Evolutionary conservation across 305 asterid species (phyloP), one percentile per base, ranked within the genome.

Genomic region (Stenogyne calaminthoides): DNA sequence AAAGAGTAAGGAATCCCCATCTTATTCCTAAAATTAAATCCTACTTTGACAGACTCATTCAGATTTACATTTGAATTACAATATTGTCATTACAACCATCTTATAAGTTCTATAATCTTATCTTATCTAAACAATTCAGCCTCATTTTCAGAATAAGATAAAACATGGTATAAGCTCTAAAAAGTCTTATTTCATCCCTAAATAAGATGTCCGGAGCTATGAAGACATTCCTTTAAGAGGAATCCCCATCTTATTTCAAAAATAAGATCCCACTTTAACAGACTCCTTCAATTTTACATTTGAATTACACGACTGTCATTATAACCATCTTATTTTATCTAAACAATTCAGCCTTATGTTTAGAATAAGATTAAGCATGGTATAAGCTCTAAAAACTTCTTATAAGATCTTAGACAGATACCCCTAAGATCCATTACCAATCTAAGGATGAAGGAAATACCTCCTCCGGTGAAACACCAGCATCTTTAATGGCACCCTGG

Each of bases 401-500:
- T 25, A 49, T 6, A 49, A 49, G 20, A 49, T 49, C 20, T n/a
- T 46, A 46, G 52, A 46, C 52, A 46, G 14, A 46, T 6, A 14
- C 18, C 9, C 22, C 56, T n/a, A 49, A 49, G 56, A 49, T 49
- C 9, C 56, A 49, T 49, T 49, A 49, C 29, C 19, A 51, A 65
- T 73, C 72, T 11, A 74, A 64, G 55, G 49, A 60, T 40, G 68
- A 18, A 68, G 61, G 52, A 34, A 79, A 39, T 73, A 89, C 95
- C 95, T 89, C 95, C 73, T 89, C 95, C 40, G 85, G 87, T 42
- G 95, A 87, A 70, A 89, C 91, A 40, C 95, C 91, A 71, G 88
- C 86, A 83, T 91, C 95, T 78, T 76, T 85, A 70, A 91, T 91
- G 75, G 90, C 84, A 64, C 81, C 72, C 20, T 75, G 84, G 67